Conservation (phyloP, 2,329 filamentous ascomycete genomes). For the Penicillium sp. region DNA sequence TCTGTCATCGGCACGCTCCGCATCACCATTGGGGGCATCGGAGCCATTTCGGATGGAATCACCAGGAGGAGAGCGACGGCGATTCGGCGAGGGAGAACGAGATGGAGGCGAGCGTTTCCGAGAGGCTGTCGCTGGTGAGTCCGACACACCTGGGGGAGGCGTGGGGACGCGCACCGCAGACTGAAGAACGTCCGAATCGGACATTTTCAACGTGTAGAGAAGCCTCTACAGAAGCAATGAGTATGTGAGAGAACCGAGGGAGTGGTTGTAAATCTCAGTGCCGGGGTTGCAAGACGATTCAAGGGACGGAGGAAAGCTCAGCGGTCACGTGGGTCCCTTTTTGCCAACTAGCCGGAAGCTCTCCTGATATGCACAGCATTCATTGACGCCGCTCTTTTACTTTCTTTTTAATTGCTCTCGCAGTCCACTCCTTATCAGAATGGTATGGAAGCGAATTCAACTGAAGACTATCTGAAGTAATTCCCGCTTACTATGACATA, state of each 20-base stretch:
- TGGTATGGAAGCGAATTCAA: slow-evolving; percentile 18
- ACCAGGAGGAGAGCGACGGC: slow-evolving; percentile 50
- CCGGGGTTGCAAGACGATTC: slow-evolving; percentile 6
- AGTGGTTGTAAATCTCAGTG: slow-evolving; percentile 10
- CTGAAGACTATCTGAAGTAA: neutral
- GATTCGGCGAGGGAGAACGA: slow-evolving; percentile 54
- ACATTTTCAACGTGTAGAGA: slow-evolving; percentile 35
- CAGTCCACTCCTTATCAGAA: slow-evolving; percentile 26
- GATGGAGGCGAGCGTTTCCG: slow-evolving; percentile 60
- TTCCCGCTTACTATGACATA: slow-evolving; percentile 44
- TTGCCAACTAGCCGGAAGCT: slow-evolving; percentile 21
- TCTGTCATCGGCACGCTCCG: slow-evolving; percentile 51
- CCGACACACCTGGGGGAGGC: slow-evolving; percentile 51
- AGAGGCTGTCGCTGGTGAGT: slow-evolving; percentile 51
- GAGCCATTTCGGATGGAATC: slow-evolving; percentile 34
- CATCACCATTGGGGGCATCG: slow-evolving; percentile 52
- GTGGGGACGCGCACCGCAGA: slow-evolving; percentile 63
- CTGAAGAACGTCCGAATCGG: slow-evolving; percentile 50
- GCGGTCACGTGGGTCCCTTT: slow-evolving; percentile 18
- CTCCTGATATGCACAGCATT: slow-evolving; percentile 20
- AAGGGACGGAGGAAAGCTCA: slow-evolving; percentile 19
- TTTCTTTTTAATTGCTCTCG: slow-evolving; percentile 9
- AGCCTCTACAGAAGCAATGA: slow-evolving; percentile 6
- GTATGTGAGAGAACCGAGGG: slow-evolving; percentile 7
- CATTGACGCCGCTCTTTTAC: slow-evolving; percentile 6